These are phyloP conservation scores for Podospora didyma DNA, from an alignment of 495 filamentous ascomycete genomes.

Conservation along the genomic window DNA sequence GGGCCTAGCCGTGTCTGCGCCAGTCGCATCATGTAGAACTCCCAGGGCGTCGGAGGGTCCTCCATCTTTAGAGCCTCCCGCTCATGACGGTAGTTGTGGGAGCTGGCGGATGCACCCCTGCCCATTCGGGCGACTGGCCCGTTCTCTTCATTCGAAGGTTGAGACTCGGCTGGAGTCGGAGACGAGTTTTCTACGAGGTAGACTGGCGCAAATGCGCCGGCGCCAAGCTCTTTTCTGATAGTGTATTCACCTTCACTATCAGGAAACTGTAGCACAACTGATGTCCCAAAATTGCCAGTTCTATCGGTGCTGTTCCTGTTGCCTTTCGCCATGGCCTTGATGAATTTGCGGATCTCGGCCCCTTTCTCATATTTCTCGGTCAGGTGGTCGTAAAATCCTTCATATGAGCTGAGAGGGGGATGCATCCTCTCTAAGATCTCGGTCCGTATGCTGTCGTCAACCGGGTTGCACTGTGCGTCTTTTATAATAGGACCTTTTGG, in stretches of 20 bases:
- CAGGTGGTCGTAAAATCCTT: conserved; percentile 71
- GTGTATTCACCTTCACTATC: conserved; percentile 61
- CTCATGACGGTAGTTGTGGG: conserved; percentile 40
- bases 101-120: conserved; percentile 44
- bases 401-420: conserved; percentile 65
- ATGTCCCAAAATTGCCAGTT: conserved; percentile 49
- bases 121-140: conserved; percentile 39
- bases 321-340: conserved; percentile 61
- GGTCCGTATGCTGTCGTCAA: conserved; percentile 66
- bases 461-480: conserved; percentile 82
- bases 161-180: conserved; percentile 28
- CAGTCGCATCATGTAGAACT: conserved; percentile 91
- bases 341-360: conserved; percentile 73
- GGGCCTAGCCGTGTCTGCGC: conserved; percentile 68
- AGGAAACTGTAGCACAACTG: conserved; percentile 62
- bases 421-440: conserved; percentile 69
- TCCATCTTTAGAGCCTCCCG: conserved; percentile 94
- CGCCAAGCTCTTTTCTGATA: conserved; percentile 81
- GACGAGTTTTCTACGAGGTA: conserved; percentile 76
- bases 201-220: conserved; percentile 91
- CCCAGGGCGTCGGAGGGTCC: conserved; percentile 78
- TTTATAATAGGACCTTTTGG: conserved; percentile 63
- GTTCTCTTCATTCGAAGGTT: conserved; percentile 41
- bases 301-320: conserved; percentile 47
- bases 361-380: conserved; percentile 55